These are phyloP conservation scores for Alternaria longipes DNA, from an alignment of 2,329 filamentous ascomycete genomes.

Conservation along the genomic window DNA sequence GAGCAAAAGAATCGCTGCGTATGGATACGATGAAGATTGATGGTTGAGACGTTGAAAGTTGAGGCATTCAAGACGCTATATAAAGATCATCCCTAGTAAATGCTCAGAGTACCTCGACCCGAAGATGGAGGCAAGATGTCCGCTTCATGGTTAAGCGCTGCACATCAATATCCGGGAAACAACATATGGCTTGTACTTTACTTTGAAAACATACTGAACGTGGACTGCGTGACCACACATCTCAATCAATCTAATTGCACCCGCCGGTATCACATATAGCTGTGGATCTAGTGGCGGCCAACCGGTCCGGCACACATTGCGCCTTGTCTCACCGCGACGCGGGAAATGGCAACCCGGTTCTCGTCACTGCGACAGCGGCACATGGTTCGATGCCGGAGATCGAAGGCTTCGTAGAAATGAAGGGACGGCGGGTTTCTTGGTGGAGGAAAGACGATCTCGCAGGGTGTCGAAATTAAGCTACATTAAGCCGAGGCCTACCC, in stretches of 20 bases:
- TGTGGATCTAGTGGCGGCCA: conserved; percentile 42
- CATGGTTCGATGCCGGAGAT: conserved; percentile 7
- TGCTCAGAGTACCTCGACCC: conserved; percentile 3
- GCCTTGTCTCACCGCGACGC: conserved; percentile 6
- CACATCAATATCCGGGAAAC: conserved; percentile 36
- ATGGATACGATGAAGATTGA: neutral
- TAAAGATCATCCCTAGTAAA: conserved; percentile 20
- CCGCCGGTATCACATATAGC: conserved; percentile 36
- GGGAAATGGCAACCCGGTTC: conserved; percentile 12
- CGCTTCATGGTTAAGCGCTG: conserved; percentile 20
- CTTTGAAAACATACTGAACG: conserved; percentile 11
- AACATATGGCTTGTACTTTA: conserved; percentile 23
- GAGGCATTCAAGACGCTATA: conserved; percentile 23
- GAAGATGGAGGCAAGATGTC: conserved; percentile 23
- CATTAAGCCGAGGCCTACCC: conserved; percentile 23
- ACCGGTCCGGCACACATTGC: conserved; percentile 43
- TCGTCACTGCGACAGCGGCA: conserved; percentile 8
- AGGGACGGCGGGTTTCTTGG: conserved; percentile 2
- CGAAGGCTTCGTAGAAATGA: neutral
- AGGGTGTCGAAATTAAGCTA: conserved; percentile 24
- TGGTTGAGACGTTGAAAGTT: neutral
- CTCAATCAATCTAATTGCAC: conserved; percentile 50
- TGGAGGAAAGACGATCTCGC: neutral
- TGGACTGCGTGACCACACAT: conserved; percentile 34
- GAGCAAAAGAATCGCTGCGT: neutral